phyloP scores from a whole-genome alignment of 2,329 filamentous ascomycete genomes.

The Epichloe brachyelytri region DNA sequence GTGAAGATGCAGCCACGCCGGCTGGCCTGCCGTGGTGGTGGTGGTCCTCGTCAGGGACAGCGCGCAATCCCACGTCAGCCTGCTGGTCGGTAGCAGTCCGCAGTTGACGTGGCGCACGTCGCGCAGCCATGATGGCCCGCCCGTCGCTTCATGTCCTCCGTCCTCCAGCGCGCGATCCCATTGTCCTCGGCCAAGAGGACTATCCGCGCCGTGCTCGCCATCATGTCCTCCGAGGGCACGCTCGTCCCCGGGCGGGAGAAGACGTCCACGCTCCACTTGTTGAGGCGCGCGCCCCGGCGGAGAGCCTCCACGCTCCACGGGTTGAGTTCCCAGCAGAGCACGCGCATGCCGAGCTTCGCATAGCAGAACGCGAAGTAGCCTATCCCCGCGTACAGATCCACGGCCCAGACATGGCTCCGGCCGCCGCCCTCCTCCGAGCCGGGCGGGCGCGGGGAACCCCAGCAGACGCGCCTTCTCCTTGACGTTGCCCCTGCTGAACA shows the following conservation, averaged over 20 bases:
- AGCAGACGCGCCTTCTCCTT: conserved; percentile 75
- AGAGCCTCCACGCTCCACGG: conserved; percentile 78
- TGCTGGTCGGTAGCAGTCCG: conserved; percentile 48
- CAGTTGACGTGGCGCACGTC: conserved; percentile 48
- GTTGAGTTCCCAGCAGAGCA: conserved; percentile 86
- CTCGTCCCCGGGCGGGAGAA: conserved; percentile 21
- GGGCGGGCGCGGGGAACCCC: conserved; percentile 22
- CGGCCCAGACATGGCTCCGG: conserved; percentile 31
- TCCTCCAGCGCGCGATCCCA: conserved; percentile 30
- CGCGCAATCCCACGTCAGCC: conserved; percentile 33
- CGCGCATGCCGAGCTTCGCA: conserved; percentile 53
- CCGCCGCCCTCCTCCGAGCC: background rate
- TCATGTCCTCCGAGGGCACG: conserved; percentile 22
- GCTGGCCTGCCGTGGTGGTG: conserved; percentile 19
- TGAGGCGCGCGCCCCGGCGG: conserved; percentile 56
- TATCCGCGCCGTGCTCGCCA: conserved; percentile 38
- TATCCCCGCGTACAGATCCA: conserved; percentile 86
- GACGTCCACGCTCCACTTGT: conserved; percentile 51
- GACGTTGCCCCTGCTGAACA: conserved; percentile 88
- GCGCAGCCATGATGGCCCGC: conserved; percentile 9
- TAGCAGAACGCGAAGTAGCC: conserved; percentile 91
- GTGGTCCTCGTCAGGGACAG: conserved; percentile 25
- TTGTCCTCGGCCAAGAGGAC: conserved; percentile 62
- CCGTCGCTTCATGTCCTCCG: conserved; percentile 26
- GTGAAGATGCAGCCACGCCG: conserved; percentile 52